A percentile compares a stretch with the other conserved stretches of the same genome.
Evolutionary conservation across 352 stramenopile genomes (phyloP).

Genomic region (Pelagophyceae sp.): DNA sequence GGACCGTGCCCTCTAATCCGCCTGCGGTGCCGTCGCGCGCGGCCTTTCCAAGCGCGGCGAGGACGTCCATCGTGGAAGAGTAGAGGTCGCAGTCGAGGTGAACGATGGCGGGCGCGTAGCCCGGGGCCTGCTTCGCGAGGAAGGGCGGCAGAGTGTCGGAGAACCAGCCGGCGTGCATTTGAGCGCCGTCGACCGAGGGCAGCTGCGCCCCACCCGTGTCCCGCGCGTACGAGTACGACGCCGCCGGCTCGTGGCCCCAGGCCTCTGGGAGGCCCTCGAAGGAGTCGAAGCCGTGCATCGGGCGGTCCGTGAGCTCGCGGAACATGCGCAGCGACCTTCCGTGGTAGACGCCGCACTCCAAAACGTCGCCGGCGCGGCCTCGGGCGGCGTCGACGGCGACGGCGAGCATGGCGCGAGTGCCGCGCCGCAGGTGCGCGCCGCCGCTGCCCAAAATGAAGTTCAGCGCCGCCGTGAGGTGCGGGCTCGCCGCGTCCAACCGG

Average conservation of each 20-base stretch:
- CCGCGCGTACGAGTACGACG: slow-evolving; percentile 41
- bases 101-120: slow-evolving; percentile 21
- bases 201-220: slow-evolving; percentile 37
- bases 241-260: slow-evolving; percentile 48
- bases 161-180: slow-evolving; percentile 54
- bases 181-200: slow-evolving; percentile 32
- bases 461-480: too few species aligned
- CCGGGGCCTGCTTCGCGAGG: slow-evolving; percentile 38
- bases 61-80: slow-evolving; percentile 45
- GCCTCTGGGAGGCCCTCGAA: slow-evolving; percentile 55
- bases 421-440: too few species aligned
- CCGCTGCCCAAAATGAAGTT: too few species aligned
- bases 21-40: too few species aligned
- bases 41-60: slow-evolving; percentile 47
- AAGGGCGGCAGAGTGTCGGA: slow-evolving; percentile 47
- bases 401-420: too few species aligned
- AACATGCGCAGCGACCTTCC: slow-evolving; percentile 51
- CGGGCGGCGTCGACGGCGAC: not conserved
- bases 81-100: slow-evolving; percentile 57
- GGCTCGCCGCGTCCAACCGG: too few species aligned
- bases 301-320: slow-evolving; percentile 43
- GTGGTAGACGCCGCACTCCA: slow-evolving; percentile 56
- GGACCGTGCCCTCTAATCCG: slow-evolving; percentile 46
- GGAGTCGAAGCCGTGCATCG: slow-evolving; percentile 62
- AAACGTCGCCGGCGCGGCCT: slow-evolving; percentile 30